Evolutionary conservation across 257 asterid genomes (phyloP), one percentile per base, ranked within the genome.

Genomic region (Schizonepeta tenuifolia): DNA sequence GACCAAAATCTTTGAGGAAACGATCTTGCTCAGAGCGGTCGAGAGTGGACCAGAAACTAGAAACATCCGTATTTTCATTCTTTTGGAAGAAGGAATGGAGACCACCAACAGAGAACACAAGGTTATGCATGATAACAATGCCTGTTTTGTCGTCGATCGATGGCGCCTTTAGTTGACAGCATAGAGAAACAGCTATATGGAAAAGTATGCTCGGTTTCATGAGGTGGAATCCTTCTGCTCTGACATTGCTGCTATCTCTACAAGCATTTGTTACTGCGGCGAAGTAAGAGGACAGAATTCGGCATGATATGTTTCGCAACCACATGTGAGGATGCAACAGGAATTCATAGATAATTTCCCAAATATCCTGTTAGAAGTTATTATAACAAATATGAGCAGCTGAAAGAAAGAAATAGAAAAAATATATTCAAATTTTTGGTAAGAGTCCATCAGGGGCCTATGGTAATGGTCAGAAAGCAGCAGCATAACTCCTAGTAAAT

Each of bases 301-400:
- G 87, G 77, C 74, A 81, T 28, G 99, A 88, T 83, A 91, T 86
- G 83, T 76, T 83, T 70, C 96, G 97, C 79, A 94, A 71, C 99
- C 96, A 91, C 69, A 85, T 68, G 81, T 88, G 99, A 40, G 89
- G 99, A 83, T 94, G 93, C 81, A 91, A 70, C 36, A 89, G 86
- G 80, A 91, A 83, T 69, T 83, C 85, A 50, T 90, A 88, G 62
- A 87, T 80, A 15, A 77, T 76, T 73, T 84, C 96, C 99, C 97
- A 94, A 64, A 85, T 75, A 66, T 83, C 98, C 99, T 94, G 86
- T 55, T 80, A 82, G 43, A 80, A 60, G 62, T 35, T 22, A 70
- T 14, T 40, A 13, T 50, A 74, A 56, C 6, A 43, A 20, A 21
- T 53, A 53, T 71, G 17, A 71, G 50, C n/a, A 69, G 51, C 64